Evolutionary conservation across 768 basidiomycete species (phyloP).

Genomic region (Tulasnella sp.): DNA sequence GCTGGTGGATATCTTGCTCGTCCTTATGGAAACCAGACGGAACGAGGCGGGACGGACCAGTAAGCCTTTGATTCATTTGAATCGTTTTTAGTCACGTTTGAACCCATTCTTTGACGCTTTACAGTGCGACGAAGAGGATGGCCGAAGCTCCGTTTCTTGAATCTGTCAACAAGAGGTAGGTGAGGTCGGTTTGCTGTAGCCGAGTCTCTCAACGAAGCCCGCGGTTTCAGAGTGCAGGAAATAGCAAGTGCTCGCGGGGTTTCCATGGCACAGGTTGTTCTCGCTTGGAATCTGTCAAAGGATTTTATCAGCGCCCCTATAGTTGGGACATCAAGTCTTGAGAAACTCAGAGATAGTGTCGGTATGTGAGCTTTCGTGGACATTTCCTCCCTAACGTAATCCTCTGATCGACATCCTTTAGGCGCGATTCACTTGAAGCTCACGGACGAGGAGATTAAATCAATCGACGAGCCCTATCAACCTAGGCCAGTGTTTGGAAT

Average conservation of each 20-base stretch:
- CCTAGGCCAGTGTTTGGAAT: background rate
- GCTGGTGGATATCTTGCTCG: constrained; percentile 25
- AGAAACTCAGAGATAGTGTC: constrained; percentile 1
- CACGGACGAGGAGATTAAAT: constrained; percentile 6
- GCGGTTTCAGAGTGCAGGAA: background rate
- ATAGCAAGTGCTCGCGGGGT: background rate
- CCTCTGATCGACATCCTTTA: background rate
- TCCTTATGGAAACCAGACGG: constrained; percentile 11
- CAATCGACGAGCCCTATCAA: constrained; percentile 7
- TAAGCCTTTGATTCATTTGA: background rate
- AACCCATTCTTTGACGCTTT: background rate
- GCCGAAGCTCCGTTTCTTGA: background rate
- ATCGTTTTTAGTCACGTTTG: background rate
- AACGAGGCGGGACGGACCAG: background rate
- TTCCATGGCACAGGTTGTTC: constrained; percentile 14
- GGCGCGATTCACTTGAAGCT: constrained; percentile 4
- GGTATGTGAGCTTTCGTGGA: background rate
- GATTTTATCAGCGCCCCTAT: constrained; percentile 12
- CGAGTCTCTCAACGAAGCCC: background rate
- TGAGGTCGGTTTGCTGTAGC: background rate
- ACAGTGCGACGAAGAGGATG: background rate
- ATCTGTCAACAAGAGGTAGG: background rate
- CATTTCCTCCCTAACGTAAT: background rate
- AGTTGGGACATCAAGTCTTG: background rate
- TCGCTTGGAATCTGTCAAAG: constrained; percentile 8